These are phyloP conservation scores for Zymoseptoria passerinii DNA, from an alignment of 2,329 filamentous ascomycete genomes.

Conservation along the genomic window DNA sequence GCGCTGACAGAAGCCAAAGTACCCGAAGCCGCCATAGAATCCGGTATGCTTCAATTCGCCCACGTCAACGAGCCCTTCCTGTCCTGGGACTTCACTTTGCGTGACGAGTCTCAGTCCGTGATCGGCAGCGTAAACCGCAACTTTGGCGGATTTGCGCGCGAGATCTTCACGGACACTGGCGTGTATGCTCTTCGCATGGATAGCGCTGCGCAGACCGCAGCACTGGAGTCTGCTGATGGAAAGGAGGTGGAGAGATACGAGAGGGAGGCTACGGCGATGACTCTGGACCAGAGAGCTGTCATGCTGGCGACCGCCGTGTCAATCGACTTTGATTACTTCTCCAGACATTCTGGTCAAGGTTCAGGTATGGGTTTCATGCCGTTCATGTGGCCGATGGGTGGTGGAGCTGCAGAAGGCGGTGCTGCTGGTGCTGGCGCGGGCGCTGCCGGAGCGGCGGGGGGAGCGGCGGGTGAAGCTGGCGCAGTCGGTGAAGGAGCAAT, in stretches of 20 bases:
- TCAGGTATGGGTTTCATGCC: slow-evolving; percentile 44
- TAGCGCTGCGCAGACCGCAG: slow-evolving; percentile 40
- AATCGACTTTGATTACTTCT: slow-evolving; percentile 62
- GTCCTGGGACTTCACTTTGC: slow-evolving; percentile 57
- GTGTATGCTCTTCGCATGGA: slow-evolving; percentile 59
- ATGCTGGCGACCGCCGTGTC: slow-evolving; percentile 59
- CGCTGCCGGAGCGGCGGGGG: slow-evolving; percentile 33
- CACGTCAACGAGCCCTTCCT: slow-evolving; percentile 55
- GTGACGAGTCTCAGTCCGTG: slow-evolving; percentile 41
- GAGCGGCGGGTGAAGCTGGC: slow-evolving; percentile 31
- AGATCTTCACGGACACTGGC: slow-evolving; percentile 59
- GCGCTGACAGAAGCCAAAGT: slow-evolving; percentile 44
- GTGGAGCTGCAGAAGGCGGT: slow-evolving; percentile 27
- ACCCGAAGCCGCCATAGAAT: slow-evolving; percentile 28
- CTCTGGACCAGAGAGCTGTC: slow-evolving; percentile 55
- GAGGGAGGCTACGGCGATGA: slow-evolving; percentile 44
- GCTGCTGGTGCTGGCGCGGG: slow-evolving; percentile 31
- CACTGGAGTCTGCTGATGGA: slow-evolving; percentile 18
- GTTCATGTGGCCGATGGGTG: slow-evolving; percentile 41
- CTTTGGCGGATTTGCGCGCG: slow-evolving; percentile 54
- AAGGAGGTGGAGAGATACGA: slow-evolving; percentile 22
- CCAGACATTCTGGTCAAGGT: slow-evolving; percentile 46
- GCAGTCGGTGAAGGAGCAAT: slow-evolving; percentile 27
- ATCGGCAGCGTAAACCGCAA: slow-evolving; percentile 57
- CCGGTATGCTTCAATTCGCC: slow-evolving; percentile 52